Base-by-base conservation (phyloP, 139 green algal genomes). In the Closterium sp. region DNA sequence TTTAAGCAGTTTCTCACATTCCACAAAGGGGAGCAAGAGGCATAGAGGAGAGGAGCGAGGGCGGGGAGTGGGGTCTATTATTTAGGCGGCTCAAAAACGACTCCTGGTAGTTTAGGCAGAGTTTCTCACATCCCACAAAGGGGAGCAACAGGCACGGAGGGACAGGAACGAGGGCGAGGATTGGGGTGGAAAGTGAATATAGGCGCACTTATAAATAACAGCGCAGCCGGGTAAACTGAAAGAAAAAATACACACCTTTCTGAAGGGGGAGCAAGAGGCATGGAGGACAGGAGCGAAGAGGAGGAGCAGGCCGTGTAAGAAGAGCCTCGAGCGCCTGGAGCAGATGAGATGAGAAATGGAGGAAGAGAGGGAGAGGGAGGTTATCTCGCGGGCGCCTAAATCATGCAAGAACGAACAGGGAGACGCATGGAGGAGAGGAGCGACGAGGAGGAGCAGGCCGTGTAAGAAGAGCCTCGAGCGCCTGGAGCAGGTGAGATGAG, bases 281-380 rank as follows among this genome's bases (percentile, higher is more conserved):
- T 83, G 7, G n/a, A 84, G 89, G 90, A 64, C 85, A 64, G n/a
- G 35, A 32, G 87, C 23, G 87, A 84, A 21, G 33, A 36, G 28
- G 84, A 66, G 35, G 23, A 89, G 28, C 28, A 84, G 33, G 32
- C 31, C 25, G 23, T 89, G 84, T 35, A 32, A 31, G 34, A 34
- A 21, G 55, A 84, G 85, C 31, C 36, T 33, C 36, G 36, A 76
- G 84, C 21, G 85, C 25, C 35, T 34, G 28, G 7, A 89, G n/a
- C 5, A 19, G 23, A 19, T 76, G 55, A 19, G 12, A 76, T 28
- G 12, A 83, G 89, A 33, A 85, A 76, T n/a, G 89, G 84, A 91
- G 85, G 32, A 85, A 84, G 23, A 84, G 33, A 91, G 89, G 30
- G n/a, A 7, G 89, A 91, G 85, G 89, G 85, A 91, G 19, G n/a